Base-by-base conservation (phyloP, 495 filamentous ascomycete species). In the Aspergillus coremiiformis region DNA sequence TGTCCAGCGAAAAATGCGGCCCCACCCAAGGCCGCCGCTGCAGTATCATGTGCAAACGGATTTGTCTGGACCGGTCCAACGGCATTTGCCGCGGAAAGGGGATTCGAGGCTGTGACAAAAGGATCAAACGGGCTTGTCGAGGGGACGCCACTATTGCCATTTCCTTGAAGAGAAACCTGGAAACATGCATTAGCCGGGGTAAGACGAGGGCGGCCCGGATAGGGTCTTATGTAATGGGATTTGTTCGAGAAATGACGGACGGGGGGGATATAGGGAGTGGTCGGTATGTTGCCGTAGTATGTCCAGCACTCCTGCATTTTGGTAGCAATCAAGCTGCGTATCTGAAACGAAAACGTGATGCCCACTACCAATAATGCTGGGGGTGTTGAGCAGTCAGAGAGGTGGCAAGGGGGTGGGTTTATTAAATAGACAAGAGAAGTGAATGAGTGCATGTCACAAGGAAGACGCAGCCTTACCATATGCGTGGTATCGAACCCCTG, bases 401-500 rank as follows among this genome's bases (percentile, higher is more conserved):
- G 32, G 12, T 35, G 2, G 14, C 2, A 35, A 35, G 12, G 32
- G 5, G 1, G 32, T 35, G 32, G 32, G 12, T n/a, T n/a, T n/a
- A n/a, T 1, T n/a, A 3, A 35, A 3, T n/a, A 14, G 10, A 12
- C 32, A 35, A 11, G 12, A 35, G n/a, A 35, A 35, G 32, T 35
- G 32, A 35, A 35, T 35, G 10, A n/a, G n/a, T n/a, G 32, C 32
- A 35, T 35, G 32, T 41, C 26, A 35, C 19, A 42, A 39, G 29
- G 39, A 24, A 24, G 47, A 20, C 41, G 47, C 17, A 44, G 29
- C 68, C 80, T 64, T 79, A 89, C 87, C 54, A 81, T 69, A 46
- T 81, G 80, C 19, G 76, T 69, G 27, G 77, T 52, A 49, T 87
- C 84, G 63, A 83, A 90, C n/a, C 74, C 78, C 59, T 85, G 83